Base-by-base conservation (phyloP, 129 eudicot genomes). In the Artemisia tridentata region DNA sequence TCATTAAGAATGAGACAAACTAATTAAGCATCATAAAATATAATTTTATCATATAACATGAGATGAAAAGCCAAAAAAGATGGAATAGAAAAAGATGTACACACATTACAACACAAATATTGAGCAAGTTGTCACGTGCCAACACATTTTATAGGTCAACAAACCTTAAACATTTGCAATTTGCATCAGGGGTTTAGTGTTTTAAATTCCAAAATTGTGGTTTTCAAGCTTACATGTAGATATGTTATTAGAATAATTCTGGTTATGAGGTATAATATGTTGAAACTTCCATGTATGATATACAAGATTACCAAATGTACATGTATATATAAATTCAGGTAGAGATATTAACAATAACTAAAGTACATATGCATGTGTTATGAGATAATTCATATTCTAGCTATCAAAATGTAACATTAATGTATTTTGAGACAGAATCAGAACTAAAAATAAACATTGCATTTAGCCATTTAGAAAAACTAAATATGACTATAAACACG, bases 91-190 rank as follows among this genome's bases (percentile, higher is more conserved):
- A 18, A 67, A 14, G 1, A 55, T 20, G 23, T 55, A 29, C 56
- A 50, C 75, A 77, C 66, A 70, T 20, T n/a, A 23, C 49, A 23
- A 23, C 25, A 23, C 25, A 23, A 23, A 23, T 52, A 12, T 70
- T 34, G 38, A 52, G 52, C 77, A 70, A 63, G 61, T 78, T 71
- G 77, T 71, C 77, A 71, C 56, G 81, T 78, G 77, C 67, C 74
- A 45, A 71, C 67, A 71, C 66, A 7, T 48, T 76, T 45, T 66
- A 78, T 13, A 63, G 75, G 81, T 78, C 81, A 71, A 71, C 77
- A 78, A 63, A 66, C 59, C 59, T 16, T 75, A 65, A 54, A 74
- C 23, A 31, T 73, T 20, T 74, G 48, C 79, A 67, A 55, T 23
- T 75, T 75, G 79, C 79, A 5, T 46, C 45, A n/a, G 23, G 13